Evolutionary conservation across 1,284 basidiomycete genomes (phyloP).

Genomic region (Papiliotrema nemorosa): DNA sequence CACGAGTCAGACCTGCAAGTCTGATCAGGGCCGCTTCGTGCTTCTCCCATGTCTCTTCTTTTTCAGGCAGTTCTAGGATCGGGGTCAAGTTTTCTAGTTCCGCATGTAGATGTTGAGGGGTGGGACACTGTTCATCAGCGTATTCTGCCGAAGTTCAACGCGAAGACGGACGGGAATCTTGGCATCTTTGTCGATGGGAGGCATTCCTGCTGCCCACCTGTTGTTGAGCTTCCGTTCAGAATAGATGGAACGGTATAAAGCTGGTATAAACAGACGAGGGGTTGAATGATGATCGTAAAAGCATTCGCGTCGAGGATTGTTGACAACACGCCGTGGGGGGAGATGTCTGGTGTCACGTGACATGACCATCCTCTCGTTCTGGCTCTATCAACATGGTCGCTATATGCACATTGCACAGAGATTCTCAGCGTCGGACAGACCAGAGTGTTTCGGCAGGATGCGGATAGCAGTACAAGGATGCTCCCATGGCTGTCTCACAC

Average conservation of each 20-base stretch:
- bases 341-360: too few relatives aligned
- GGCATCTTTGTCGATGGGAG: slow-evolving; percentile 33
- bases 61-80: slow-evolving; percentile 43
- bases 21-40: slow-evolving; percentile 45
- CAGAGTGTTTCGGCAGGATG: neutral
- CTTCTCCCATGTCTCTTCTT: slow-evolving; percentile 51
- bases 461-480: slow-evolving; percentile 92
- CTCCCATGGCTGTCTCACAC: slow-evolving; percentile 84
- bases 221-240: too few relatives aligned
- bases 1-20: slow-evolving; percentile 45
- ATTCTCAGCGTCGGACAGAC: too few relatives aligned
- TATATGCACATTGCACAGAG: too few relatives aligned
- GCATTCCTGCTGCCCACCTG: slow-evolving; percentile 13
- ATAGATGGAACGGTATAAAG: neutral
- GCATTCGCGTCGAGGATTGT: neutral
- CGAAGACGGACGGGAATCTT: slow-evolving; percentile 37
- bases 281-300: neutral
- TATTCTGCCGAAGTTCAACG: too few relatives aligned
- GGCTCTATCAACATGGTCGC: too few relatives aligned
- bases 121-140: slow-evolving; percentile 34
- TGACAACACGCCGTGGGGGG: neutral
- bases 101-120: slow-evolving; percentile 37
- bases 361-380: neutral
- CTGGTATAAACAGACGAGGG: neutral
- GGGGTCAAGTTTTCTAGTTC: slow-evolving; percentile 41